phyloP scores from a whole-genome alignment of 257 asterid species.

The Solanum verrucosum region DNA sequence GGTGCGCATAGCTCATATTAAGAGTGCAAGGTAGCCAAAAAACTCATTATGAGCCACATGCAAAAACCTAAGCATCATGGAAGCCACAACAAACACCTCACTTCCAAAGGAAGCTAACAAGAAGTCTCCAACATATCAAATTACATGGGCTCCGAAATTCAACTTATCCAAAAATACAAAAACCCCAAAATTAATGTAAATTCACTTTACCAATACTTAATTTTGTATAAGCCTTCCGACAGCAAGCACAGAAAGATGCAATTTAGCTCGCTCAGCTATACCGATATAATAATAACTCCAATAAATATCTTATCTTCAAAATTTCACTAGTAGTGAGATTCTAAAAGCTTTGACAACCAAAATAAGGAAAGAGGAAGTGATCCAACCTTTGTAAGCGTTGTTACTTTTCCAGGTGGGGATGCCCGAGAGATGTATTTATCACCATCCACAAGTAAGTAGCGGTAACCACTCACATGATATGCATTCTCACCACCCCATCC shows the following conservation, averaged over 20 bases:
- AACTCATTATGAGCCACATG: background rate
- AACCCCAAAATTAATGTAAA: background rate
- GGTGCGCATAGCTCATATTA: background rate
- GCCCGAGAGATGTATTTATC: slow-evolving; percentile 74
- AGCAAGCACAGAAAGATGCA: background rate
- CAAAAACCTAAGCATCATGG: background rate
- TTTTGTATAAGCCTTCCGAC: background rate
- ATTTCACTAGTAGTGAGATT: background rate
- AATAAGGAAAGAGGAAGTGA: background rate
- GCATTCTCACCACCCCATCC: slow-evolving; percentile 99
- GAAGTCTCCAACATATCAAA: background rate
- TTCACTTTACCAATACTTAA: background rate
- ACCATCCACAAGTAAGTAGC: slow-evolving; percentile 82
- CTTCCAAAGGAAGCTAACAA: background rate
- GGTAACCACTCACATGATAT: slow-evolving; percentile 91
- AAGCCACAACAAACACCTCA: background rate
- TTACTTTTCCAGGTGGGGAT: slow-evolving; percentile 96
- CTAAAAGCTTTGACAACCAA: background rate
- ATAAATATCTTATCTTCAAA: background rate
- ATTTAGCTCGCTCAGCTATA: background rate
- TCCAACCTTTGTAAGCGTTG: slow-evolving; percentile 81
- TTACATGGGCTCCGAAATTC: background rate
- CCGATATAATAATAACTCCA: background rate
- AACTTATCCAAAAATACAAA: background rate
- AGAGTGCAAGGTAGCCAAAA: background rate